Conservation (phyloP, 2,329 filamentous ascomycete species). For the Aspergillus felis region DNA sequence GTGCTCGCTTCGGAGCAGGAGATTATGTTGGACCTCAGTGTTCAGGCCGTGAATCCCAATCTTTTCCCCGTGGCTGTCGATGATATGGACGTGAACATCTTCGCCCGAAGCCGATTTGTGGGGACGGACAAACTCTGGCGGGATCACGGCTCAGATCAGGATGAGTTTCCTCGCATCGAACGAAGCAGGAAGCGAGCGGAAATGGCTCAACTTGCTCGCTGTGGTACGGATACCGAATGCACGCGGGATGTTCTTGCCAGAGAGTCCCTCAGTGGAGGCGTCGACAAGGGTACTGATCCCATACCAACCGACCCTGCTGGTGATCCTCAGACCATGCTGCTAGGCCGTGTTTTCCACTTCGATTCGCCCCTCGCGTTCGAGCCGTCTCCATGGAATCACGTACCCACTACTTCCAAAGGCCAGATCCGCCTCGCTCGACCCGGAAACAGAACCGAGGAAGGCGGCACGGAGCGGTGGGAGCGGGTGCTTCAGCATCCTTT, state of each 20-base stretch:
- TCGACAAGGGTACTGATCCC: slow-evolving; percentile 59
- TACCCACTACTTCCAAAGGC: slow-evolving; percentile 68
- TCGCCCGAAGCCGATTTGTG: slow-evolving; percentile 88
- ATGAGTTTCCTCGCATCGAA: slow-evolving; percentile 29
- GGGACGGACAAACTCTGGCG: slow-evolving; percentile 53
- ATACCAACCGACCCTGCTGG: slow-evolving; percentile 54
- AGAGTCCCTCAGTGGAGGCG: slow-evolving; percentile 26
- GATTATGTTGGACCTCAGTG: slow-evolving; percentile 86
- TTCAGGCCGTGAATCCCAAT: slow-evolving; percentile 88
- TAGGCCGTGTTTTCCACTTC: slow-evolving; percentile 84
- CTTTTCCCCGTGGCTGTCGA: slow-evolving; percentile 82
- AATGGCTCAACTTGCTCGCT: slow-evolving; percentile 26
- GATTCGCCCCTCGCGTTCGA: slow-evolving; percentile 88
- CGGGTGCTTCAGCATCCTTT: slow-evolving; percentile 87
- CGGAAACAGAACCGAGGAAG: slow-evolving; percentile 79
- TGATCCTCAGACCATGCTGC: slow-evolving; percentile 75
- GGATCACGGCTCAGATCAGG: slow-evolving; percentile 25
- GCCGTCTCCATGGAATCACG: slow-evolving; percentile 77
- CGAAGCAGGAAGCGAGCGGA: slow-evolving; percentile 32
- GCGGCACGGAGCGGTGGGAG: slow-evolving; percentile 84
- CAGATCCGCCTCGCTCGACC: slow-evolving; percentile 78
- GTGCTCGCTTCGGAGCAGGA: slow-evolving; percentile 92
- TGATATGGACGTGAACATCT: slow-evolving; percentile 85
- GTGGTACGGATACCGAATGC: slow-evolving; percentile 19
- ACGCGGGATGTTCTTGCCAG: slow-evolving; percentile 4